Conservation (phyloP, 129 eudicot species). For the Silybum marianum region DNA sequence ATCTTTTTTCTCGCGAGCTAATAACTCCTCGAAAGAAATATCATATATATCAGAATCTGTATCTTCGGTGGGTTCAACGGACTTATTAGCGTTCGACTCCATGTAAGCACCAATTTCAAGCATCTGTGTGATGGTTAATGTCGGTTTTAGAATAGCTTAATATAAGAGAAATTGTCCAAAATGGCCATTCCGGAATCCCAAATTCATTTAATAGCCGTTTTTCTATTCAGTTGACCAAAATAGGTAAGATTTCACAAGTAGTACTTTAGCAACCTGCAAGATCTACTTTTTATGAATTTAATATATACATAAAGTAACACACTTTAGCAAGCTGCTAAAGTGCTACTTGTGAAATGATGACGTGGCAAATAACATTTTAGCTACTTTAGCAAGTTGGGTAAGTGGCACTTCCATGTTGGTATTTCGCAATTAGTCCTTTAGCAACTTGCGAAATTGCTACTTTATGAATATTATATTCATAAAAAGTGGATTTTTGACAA, state of each 20-base stretch:
- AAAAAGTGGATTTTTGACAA: neutral
- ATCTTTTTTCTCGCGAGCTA: slow-evolving; percentile 83
- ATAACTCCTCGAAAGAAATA: slow-evolving; percentile 76
- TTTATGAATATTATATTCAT: neutral
- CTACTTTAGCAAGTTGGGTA: neutral
- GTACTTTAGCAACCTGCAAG: neutral
- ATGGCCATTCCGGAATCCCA: neutral
- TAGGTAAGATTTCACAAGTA: neutral
- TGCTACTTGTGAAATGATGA: neutral
- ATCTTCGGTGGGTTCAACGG: slow-evolving; percentile 38
- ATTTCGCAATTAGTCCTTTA: neutral
- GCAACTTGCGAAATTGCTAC: neutral
- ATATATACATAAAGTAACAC: neutral
- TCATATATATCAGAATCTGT: slow-evolving; percentile 38
- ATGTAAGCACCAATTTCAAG: slow-evolving; percentile 64
- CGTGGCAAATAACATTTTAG: neutral
- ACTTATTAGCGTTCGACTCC: slow-evolving; percentile 57
- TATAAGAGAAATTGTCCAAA: neutral
- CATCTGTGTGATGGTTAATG: slow-evolving; percentile 37
- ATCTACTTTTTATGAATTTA: neutral
- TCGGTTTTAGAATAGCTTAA: neutral
- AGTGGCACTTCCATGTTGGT: no score
- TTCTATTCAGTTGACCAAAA: neutral
- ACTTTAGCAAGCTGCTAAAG: neutral
- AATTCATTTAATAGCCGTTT: neutral